Conservation (phyloP, 2,329 filamentous ascomycete species). For the Lojkania enalia region DNA sequence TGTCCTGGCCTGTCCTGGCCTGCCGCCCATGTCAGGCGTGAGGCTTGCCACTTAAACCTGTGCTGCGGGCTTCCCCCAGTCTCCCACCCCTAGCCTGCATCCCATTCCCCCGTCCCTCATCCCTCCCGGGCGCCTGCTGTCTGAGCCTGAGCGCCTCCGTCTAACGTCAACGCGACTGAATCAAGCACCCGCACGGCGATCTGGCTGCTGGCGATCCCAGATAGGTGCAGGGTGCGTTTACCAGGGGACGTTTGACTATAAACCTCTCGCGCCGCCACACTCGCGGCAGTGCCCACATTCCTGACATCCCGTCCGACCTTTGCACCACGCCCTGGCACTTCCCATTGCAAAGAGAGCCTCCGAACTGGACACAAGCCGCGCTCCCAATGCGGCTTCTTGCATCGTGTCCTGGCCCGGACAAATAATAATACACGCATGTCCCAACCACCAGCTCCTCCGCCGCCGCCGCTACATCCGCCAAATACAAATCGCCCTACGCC, state of each 20-base stretch:
- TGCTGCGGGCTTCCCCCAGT: constrained; percentile 31
- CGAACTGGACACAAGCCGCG: constrained; percentile 39
- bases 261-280: constrained; percentile 45
- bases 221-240: constrained; percentile 41
- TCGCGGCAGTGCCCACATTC: constrained; percentile 44
- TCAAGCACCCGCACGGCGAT: constrained; percentile 38
- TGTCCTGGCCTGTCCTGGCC: constrained; percentile 5
- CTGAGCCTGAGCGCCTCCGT: constrained; percentile 42
- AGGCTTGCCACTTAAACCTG: constrained; percentile 36
- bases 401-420: constrained; percentile 45
- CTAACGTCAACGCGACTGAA: constrained; percentile 42
- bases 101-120: constrained; percentile 9
- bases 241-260: constrained; percentile 38
- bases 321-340: constrained; percentile 43
- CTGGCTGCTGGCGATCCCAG: constrained; percentile 44
- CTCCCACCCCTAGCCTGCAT: too few species aligned
- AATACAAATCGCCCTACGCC: constrained; percentile 36
- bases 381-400: constrained; percentile 47
- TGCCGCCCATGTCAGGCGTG: constrained; percentile 25
- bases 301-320: constrained; percentile 44
- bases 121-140: constrained; percentile 35
- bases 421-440: constrained; percentile 50
- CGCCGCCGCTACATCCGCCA: constrained; percentile 48
- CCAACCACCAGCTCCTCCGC: constrained; percentile 46
- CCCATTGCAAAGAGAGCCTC: constrained; percentile 39